A percentile compares a stretch with the other conserved stretches of the same genome.
Conservation (phyloP, 2,329 filamentous ascomycete genomes). For the Dichotomopilus funicola region DNA sequence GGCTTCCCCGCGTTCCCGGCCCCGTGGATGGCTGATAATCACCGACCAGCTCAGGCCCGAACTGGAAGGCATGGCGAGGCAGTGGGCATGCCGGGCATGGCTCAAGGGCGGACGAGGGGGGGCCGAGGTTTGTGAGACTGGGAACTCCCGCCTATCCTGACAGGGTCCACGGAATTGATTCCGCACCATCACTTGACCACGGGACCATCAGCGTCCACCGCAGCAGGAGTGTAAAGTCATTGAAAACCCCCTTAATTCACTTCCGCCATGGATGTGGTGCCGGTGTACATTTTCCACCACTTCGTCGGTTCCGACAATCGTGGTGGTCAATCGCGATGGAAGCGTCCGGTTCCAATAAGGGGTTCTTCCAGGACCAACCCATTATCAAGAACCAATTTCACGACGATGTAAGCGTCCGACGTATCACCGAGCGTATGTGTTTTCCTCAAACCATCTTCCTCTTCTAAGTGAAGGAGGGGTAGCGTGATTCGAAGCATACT, state of each 20-base stretch:
- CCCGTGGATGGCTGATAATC: background rate
- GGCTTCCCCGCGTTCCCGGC: conserved; percentile 1
- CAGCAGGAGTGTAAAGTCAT: too few species aligned
- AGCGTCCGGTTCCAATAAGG: conserved; percentile 39
- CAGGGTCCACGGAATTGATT: too few species aligned
- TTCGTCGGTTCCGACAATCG: background rate
- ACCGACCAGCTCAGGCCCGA: background rate
- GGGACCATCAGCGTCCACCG: too few species aligned
- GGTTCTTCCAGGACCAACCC: conserved; percentile 51
- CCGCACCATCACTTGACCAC: too few species aligned
- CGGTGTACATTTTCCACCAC: background rate
- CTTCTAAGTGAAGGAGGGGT: background rate
- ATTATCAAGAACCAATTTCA: conserved; percentile 50
- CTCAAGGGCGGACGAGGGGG: background rate
- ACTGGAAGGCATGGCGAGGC: background rate
- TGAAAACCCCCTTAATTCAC: too few species aligned
- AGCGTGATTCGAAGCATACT: background rate
- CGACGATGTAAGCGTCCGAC: conserved; percentile 47
- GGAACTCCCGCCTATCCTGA: too few species aligned
- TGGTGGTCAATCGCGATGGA: conserved; percentile 31
- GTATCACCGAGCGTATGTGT: conserved; percentile 44
- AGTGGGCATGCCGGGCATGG: background rate
- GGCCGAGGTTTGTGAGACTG: background rate
- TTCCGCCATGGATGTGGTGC: background rate
- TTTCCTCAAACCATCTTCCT: background rate